A percentile compares a stretch with the other conserved stretches of the same genome.
Conservation (phyloP, 1,284 basidiomycete species). For the Rhodotorula sp. region DNA sequence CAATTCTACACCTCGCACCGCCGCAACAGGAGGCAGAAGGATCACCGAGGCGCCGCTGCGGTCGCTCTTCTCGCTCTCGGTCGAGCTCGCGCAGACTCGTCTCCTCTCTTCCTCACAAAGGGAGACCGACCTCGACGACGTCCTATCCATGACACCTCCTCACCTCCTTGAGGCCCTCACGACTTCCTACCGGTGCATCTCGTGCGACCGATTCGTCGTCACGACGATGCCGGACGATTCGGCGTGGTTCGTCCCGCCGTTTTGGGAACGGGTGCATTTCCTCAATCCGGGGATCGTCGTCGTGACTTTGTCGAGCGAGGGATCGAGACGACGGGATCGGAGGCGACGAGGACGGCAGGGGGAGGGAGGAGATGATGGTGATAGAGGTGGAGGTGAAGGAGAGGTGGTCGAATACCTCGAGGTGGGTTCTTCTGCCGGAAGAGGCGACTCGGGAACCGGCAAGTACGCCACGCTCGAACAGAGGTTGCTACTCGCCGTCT, state of each 20-base stretch:
- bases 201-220: conserved; percentile 6
- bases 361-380: too few species aligned
- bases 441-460: neutral
- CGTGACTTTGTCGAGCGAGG: neutral
- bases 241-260: neutral
- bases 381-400: too few species aligned
- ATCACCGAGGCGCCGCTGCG: too few species aligned
- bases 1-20: too few species aligned
- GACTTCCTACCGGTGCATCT: conserved; percentile 14
- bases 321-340: too few species aligned
- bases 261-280: conserved; percentile 24
- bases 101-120: neutral
- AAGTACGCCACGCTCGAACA: conserved; percentile 22
- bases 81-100: neutral
- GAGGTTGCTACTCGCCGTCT: conserved; percentile 20
- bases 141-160: neutral
- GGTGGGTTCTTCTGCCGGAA: too few species aligned
- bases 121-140: too few species aligned
- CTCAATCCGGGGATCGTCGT: conserved; percentile 24
- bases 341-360: too few species aligned
- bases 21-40: too few species aligned
- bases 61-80: neutral
- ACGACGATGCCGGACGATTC: neutral
- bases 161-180: conserved; percentile 4
- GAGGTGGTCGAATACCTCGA: too few species aligned